Evolutionary conservation across 2,329 filamentous ascomycete species (phyloP), one percentile per base, ranked within the genome.

Genomic region (Elsinoe necatrix): DNA sequence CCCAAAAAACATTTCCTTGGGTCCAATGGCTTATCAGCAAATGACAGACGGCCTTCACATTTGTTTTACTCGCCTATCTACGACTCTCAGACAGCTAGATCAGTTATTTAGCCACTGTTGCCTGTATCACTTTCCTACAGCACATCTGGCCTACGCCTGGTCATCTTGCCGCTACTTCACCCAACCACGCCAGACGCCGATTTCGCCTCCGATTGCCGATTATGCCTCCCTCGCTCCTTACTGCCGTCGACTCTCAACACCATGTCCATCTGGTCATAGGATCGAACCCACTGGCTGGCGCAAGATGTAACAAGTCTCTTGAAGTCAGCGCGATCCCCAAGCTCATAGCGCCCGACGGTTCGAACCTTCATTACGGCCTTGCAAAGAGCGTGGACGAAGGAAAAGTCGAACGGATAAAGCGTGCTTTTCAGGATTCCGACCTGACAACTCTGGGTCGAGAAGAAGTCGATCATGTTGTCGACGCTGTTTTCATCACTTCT

Each of bases 401-500:
- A 57, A 73, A 81, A 59, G 80, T 90, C 4, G 71, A 79, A 61
- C 89, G 86, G 85, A 65, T 84, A 27, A 75, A 79, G 63, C 80
- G 82, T 58, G 67, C 74, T 0, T 95, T 96, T 63, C 69, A 80
- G 52, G 85, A 92, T 35, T 72, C 74, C 0, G 86, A 96, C 67
- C 71, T 96, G 55, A 83, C 83, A 39, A 82, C 77, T 1, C 74
- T 95, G 1, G 93, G 93, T n/a, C 80, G 93, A 54, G 78, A 82
- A 39, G 89, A 95, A 58, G 84, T 95, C 8, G 84, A 81, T 60
- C 67, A 74, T 55, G 82, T 95, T 3, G 92, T 95, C 14, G 93
- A 98, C 70, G 87, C 87, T 56, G 93, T 98, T 37, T 97, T 97
- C 70, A 84, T 97, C 35, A 95, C 90, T 0, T 66, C 75, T 21